Evolutionary conservation across 176 grass and related monocot genomes (phyloP).

Genomic region (Olyra latifolia): DNA sequence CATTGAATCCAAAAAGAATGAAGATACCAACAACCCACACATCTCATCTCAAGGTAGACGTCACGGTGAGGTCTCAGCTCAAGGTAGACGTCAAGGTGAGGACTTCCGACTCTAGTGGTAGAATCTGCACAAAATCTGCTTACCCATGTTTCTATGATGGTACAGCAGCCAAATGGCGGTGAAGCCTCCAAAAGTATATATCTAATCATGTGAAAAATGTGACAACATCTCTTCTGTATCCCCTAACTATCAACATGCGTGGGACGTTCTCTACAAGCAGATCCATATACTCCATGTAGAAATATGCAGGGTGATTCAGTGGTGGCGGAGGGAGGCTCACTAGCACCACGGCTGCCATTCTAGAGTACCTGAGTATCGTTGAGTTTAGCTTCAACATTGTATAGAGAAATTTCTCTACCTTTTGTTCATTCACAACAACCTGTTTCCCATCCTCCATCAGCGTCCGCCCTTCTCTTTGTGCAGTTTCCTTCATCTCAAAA

Average conservation of each 20-base stretch:
- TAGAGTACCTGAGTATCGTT: slow-evolving; percentile 87
- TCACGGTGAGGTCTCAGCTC: slow-evolving; percentile 24
- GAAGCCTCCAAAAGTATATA: slow-evolving; percentile 23
- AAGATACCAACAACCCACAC: slow-evolving; percentile 22
- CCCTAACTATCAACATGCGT: slow-evolving; percentile 94
- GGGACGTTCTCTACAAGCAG: slow-evolving; percentile 95
- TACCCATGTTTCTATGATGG: slow-evolving; percentile 32
- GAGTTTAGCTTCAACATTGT: slow-evolving; percentile 94
- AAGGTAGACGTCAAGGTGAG: slow-evolving; percentile 34
- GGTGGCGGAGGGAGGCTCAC: slow-evolving; percentile 93
- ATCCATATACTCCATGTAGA: slow-evolving; percentile 99
- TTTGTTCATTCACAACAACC: slow-evolving; percentile 77
- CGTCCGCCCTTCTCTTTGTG: slow-evolving; percentile 55
- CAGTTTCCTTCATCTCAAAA: slow-evolving; percentile 75
- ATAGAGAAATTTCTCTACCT: slow-evolving; percentile 95
- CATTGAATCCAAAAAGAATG: slow-evolving; percentile 36
- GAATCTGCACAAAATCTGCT: slow-evolving; percentile 37
- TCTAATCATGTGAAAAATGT: slow-evolving; percentile 84
- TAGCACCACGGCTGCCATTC: slow-evolving; percentile 94
- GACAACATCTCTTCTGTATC: slow-evolving; percentile 94
- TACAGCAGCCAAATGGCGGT: slow-evolving; percentile 25
- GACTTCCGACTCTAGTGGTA: slow-evolving; percentile 25
- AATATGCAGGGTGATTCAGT: slow-evolving; percentile 81
- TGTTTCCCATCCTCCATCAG: slow-evolving; percentile 73
- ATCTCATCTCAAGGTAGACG: slow-evolving; percentile 25